phyloP scores from a whole-genome alignment of 2,329 filamentous ascomycete species.

The Colletotrichum sp. region DNA sequence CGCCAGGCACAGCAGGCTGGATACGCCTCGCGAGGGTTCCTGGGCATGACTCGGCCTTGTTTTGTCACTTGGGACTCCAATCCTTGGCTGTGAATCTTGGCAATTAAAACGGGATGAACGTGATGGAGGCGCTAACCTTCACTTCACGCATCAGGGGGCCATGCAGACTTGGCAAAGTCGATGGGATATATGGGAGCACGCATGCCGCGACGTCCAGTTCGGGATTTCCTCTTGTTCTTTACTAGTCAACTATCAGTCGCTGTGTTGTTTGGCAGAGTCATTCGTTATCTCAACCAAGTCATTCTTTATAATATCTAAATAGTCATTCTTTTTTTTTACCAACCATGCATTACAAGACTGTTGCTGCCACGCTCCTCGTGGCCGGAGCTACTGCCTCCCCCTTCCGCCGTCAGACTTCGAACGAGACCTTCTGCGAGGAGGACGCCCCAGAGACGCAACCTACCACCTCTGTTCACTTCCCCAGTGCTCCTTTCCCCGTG shows the following conservation, averaged over 20 bases:
- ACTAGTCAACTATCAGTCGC: neutral
- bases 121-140: neutral
- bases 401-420: slow-evolving; percentile 9
- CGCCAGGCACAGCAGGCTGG: neutral
- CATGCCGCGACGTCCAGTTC: neutral
- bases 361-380: slow-evolving; percentile 15
- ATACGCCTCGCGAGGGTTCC: neutral
- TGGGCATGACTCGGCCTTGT: slow-evolving; percentile 7
- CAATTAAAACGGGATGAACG: slow-evolving; percentile 11
- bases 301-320: slow-evolving; percentile 2
- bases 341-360: slow-evolving; percentile 18
- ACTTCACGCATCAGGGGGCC: neutral
- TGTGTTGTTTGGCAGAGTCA: slow-evolving; percentile 7
- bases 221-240: neutral
- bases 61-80: neutral
- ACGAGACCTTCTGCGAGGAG: slow-evolving; percentile 15
- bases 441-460: neutral
- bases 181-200: slow-evolving; percentile 12
- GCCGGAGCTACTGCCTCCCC: slow-evolving; percentile 17
- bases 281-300: slow-evolving; percentile 7
- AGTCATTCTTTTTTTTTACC: neutral
- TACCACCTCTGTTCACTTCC: slow-evolving; percentile 1
- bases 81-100: slow-evolving; percentile 3
- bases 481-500: neutral
- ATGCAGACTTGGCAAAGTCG: neutral